Evolutionary conservation across 1,139 yeast genomes (phyloP).

Genomic region (Candida buenavistaensis): DNA sequence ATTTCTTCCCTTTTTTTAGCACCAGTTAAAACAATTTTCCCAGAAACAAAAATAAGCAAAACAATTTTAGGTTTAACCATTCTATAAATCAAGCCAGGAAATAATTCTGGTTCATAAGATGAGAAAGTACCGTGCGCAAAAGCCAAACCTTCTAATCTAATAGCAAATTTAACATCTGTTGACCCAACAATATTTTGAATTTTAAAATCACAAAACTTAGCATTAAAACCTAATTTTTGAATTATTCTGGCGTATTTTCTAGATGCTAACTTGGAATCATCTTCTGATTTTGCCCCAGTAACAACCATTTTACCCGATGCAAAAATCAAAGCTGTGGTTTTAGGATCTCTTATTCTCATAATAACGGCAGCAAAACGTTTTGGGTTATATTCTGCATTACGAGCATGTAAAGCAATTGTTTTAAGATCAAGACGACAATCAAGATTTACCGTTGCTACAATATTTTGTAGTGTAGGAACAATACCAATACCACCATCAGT

Average conservation of each 20-base stretch:
- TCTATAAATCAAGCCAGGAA: slow-evolving; percentile 98
- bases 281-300: slow-evolving; percentile 98
- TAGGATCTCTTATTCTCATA: slow-evolving; percentile 99
- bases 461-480: slow-evolving; percentile 94
- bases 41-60: slow-evolving; percentile 90
- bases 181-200: slow-evolving; percentile 99
- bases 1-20: slow-evolving; percentile 99
- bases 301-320: slow-evolving; percentile 99
- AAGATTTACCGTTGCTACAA: slow-evolving; percentile 95
- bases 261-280: slow-evolving; percentile 94
- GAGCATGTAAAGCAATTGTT: slow-evolving; percentile 96
- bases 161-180: slow-evolving; percentile 96
- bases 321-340: slow-evolving; percentile 95
- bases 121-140: slow-evolving; percentile 99
- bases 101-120: slow-evolving; percentile 95
- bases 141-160: slow-evolving; percentile 95
- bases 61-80: slow-evolving; percentile 99
- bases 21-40: slow-evolving; percentile 97
- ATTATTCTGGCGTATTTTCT: slow-evolving; percentile 97
- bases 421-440: slow-evolving; percentile 95
- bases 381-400: slow-evolving; percentile 98
- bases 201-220: slow-evolving; percentile 93
- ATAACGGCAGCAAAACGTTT: slow-evolving; percentile 98
- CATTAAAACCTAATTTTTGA: slow-evolving; percentile 96
- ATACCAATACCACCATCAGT: slow-evolving; percentile 81